Base-by-base conservation (phyloP, 345 rosid genomes). In the Populus deltoides region DNA sequence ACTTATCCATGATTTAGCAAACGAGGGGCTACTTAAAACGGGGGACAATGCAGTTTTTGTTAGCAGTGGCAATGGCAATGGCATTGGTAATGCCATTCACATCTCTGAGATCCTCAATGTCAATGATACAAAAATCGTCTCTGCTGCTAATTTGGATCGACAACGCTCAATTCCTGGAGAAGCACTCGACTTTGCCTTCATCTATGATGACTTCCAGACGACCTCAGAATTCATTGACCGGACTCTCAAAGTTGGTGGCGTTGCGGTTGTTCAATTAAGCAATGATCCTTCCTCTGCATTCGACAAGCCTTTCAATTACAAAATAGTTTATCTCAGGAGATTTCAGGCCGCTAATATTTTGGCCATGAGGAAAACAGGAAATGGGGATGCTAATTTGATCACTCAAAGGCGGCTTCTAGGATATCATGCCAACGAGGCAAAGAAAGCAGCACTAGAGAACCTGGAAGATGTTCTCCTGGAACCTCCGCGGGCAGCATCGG, bases 391-490 rank as follows among this genome's bases (percentile, higher is more conserved):
- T 43, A 61, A 70, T 33, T n/a, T 22, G 53, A 51, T 70, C 15
- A 45, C 81, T 13, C 45, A 81, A 0, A 81, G 93, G 65, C 80
- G 86, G 68, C 90, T 89, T 17, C 73, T 79, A 20, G 81, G 79
- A 24, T 75, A 66, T 67, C 43, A 31, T 67, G 82, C 80, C 27
- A 73, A 78, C 22, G 90, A 85, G 25, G 87, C 86, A 16, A 90
- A 82, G 82, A 86, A 83, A 62, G 89, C 85, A 7, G 97, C 90
- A 53, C 78, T 90, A 75, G 79, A 80, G 6, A 87, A 91, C 38
- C 88, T 92, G 0, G 97, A 94, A 81, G 92, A 94, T 68, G 97
- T 90, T 18, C 92, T 89, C 27, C 89, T 91, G 16, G 97, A 94
- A 78, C 97, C 94, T 67, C 97, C 98, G 59, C 75, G 93, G 82